Evolutionary conservation across 2,329 filamentous ascomycete species (phyloP), one percentile per base, ranked within the genome.

Genomic region (Colletotrichum horii): DNA sequence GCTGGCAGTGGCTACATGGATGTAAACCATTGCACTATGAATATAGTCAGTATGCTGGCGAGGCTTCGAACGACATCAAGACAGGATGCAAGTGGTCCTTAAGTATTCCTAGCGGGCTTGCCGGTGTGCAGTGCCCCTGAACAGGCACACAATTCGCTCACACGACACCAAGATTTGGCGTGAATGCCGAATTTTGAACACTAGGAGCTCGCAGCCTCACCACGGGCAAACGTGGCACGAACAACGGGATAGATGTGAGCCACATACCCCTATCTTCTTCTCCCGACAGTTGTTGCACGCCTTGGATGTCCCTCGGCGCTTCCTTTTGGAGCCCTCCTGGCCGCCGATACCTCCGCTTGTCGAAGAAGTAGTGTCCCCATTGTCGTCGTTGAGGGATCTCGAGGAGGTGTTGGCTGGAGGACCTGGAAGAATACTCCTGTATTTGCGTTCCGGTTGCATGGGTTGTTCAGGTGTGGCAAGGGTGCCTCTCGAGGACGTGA

Each of bases 251-350:
- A 26, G 32, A 64, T 4, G n/a, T 61, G 61, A 43, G 24, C 8
- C 8, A 70, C 66, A 5, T 66, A 74, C 71, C 67, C 71, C 71
- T 66, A 74, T 71, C 67, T 74, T 74, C 71, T 74, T 74, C 71
- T 74, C 67, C 4, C 67, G 19, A 56, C 71, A 74, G 22, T 24
- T 55, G 24, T 74, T 74, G 67, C 71, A 74, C 1, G 71, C 71
- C 4, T 74, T 74, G 15, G 28, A 16, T 1, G 61, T 74, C 9
- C 28, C 71, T 8, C 61, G 61, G 28, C 71, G 71, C 61, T 74
- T 74, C 36, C 71, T 70, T 15, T 74, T 74, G 61, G 32, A 58
- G 2, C 71, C 67, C 52, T 74, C 67, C 15, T 70, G 66, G 3
- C 58, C 68, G 11, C 36, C 66, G 28, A 34, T 3, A 19, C 7